These are phyloP conservation scores for Hanseniaspora thailandica DNA, from an alignment of 805 yeast genomes.

Conservation along the genomic window DNA sequence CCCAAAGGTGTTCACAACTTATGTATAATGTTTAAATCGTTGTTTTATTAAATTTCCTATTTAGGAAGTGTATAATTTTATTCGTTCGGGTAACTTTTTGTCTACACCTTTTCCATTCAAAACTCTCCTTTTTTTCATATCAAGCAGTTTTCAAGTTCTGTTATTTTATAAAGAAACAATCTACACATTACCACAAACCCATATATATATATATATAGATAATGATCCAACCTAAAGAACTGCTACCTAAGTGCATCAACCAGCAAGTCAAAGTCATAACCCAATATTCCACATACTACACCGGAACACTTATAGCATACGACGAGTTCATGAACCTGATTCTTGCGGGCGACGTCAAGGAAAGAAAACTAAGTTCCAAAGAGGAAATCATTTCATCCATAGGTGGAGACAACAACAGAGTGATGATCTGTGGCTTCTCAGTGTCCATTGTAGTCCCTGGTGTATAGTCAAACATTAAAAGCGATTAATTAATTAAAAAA, in stretches of 20 bases:
- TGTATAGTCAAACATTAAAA: slow-evolving; percentile 33
- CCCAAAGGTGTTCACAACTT: not conserved
- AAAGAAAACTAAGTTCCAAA: slow-evolving; percentile 11
- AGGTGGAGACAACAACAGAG: slow-evolving; percentile 37
- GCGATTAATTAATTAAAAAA: not conserved
- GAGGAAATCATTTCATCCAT: slow-evolving; percentile 15
- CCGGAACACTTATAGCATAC: slow-evolving; percentile 82
- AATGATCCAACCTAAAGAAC: slow-evolving; percentile 56
- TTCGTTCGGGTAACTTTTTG: too few relatives aligned
- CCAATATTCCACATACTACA: slow-evolving; percentile 57
- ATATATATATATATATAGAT: not conserved
- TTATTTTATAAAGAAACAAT: too few relatives aligned
- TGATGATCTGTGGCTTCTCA: slow-evolving; percentile 61
- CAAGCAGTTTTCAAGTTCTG: too few relatives aligned
- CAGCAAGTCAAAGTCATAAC: slow-evolving; percentile 64
- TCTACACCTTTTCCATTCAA: too few relatives aligned
- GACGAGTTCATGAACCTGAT: slow-evolving; percentile 93
- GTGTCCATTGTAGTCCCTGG: slow-evolving; percentile 59
- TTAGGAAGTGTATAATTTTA: too few relatives aligned
- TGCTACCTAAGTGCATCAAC: slow-evolving; percentile 79
- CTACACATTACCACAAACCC: not conserved
- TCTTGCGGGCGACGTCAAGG: slow-evolving; percentile 50
- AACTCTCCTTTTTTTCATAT: too few relatives aligned
- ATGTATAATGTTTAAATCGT: too few relatives aligned
- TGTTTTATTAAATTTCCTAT: too few relatives aligned